Percentiles rank a stretch among this genome's conserved stretches.
Conservation (phyloP, 2,329 filamentous ascomycete species). For the Penicillium fuscoglaucum region DNA sequence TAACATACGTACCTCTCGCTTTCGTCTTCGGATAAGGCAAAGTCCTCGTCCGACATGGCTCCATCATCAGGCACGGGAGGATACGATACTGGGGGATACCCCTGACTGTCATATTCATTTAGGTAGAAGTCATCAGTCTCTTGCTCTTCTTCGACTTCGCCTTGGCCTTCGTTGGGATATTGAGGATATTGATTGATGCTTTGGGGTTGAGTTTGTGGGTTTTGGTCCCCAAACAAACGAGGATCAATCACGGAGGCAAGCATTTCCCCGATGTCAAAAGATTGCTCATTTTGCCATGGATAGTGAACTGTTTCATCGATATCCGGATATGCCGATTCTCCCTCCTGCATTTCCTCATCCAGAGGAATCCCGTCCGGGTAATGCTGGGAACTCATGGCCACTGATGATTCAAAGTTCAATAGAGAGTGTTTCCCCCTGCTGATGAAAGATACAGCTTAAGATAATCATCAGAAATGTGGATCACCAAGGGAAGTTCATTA, state of each 20-base stretch:
- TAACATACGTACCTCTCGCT: slow-evolving; percentile 30
- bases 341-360: slow-evolving; percentile 21
- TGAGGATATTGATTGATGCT: slow-evolving; percentile 6
- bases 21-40: slow-evolving; percentile 27
- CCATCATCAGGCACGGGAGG: slow-evolving; percentile 13
- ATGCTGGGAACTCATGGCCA: slow-evolving; percentile 19
- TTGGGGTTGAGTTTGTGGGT: slow-evolving; percentile 9
- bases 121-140: slow-evolving; percentile 16
- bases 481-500: slow-evolving; percentile 17
- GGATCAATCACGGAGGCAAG: slow-evolving; percentile 35
- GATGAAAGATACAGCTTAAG: not conserved
- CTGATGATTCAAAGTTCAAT: not conserved
- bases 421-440: not conserved
- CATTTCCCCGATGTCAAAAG: slow-evolving; percentile 15
- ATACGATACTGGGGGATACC: not conserved
- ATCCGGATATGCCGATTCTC: slow-evolving; percentile 34
- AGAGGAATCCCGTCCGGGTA: slow-evolving; percentile 16
- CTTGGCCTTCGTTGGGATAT: slow-evolving; percentile 1
- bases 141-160: slow-evolving; percentile 15
- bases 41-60: slow-evolving; percentile 29
- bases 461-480: slow-evolving; percentile 10
- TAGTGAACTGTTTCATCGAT: slow-evolving; percentile 37
- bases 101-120: slow-evolving; percentile 17
- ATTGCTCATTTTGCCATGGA: slow-evolving; percentile 32
- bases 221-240: slow-evolving; percentile 32